Conservation (phyloP, 768 basidiomycete species). For the Tremella mesenterica region DNA sequence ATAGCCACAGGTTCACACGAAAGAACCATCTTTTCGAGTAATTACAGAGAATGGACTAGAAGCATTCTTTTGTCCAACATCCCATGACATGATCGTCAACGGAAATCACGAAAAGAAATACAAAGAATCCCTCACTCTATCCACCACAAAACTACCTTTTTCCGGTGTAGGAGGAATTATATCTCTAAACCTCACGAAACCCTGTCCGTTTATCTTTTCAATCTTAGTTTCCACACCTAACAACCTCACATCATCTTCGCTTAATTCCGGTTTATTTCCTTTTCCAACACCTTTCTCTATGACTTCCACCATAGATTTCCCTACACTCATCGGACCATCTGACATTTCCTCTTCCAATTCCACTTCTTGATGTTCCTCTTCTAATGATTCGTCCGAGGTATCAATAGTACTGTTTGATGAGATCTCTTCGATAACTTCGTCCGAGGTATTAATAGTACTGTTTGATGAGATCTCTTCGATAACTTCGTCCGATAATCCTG, state of each 20-base stretch:
- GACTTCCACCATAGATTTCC: too few relatives aligned
- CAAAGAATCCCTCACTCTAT: constrained; percentile 64
- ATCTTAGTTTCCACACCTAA: not conserved
- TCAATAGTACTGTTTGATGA: not conserved
- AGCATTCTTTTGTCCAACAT: too few relatives aligned
- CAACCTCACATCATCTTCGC: not conserved
- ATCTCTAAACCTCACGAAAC: constrained; percentile 63
- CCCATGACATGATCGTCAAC: too few relatives aligned
- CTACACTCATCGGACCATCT: too few relatives aligned
- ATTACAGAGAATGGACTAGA: too few relatives aligned
- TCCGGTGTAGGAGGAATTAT: constrained; percentile 70
- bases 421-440: not conserved
- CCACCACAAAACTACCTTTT: constrained; percentile 79
- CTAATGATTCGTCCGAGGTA: not conserved
- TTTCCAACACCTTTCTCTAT: too few relatives aligned
- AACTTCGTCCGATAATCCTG: not conserved
- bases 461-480: not conserved
- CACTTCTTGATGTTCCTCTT: not conserved
- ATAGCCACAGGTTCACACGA: too few relatives aligned
- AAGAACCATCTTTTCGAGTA: too few relatives aligned
- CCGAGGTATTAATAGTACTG: not conserved
- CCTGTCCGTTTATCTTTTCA: constrained; percentile 20
- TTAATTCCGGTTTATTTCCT: not conserved
- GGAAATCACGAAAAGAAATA: constrained; percentile 80
- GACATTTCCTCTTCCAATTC: not conserved